Percentiles rank a stretch among this genome's conserved stretches.
Evolutionary conservation across 495 filamentous ascomycete genomes (phyloP).

Genomic region (Astrothelium subdiscretum): DNA sequence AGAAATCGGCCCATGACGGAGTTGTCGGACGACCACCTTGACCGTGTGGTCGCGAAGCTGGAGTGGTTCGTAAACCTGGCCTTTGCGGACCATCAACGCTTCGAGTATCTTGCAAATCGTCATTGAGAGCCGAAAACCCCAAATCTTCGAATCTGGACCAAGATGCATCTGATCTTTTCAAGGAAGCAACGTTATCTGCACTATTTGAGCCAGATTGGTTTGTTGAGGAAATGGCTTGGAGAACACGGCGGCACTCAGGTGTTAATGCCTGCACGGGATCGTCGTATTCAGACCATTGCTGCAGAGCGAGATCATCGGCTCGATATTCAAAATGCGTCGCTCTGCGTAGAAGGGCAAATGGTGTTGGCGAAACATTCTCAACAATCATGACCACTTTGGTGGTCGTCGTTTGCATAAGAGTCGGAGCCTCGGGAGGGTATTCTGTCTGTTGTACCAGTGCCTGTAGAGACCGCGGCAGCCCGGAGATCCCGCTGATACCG

Average conservation of each 20-base stretch:
- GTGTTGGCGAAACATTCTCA: conserved; percentile 87
- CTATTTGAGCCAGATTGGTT: conserved; percentile 58
- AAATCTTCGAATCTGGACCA: conserved; percentile 97
- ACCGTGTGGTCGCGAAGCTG: conserved; percentile 44
- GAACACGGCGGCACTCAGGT: conserved; percentile 83
- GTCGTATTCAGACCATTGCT: conserved; percentile 74
- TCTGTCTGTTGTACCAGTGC: conserved; percentile 84
- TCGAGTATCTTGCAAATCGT: conserved; percentile 6
- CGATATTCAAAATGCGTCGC: conserved; percentile 93
- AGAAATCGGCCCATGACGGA: conserved; percentile 94
- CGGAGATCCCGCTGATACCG: conserved; percentile 62
- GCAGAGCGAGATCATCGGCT: conserved; percentile 71
- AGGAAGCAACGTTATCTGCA: conserved; percentile 22
- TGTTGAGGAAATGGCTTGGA: conserved; percentile 74
- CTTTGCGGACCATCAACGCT: conserved; percentile 10
- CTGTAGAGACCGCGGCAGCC: conserved; percentile 80
- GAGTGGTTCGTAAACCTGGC: conserved; percentile 44
- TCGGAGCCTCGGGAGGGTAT: conserved; percentile 77
- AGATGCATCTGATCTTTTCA: conserved; percentile 68
- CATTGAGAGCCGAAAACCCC: conserved; percentile 60
- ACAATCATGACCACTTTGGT: conserved; percentile 95
- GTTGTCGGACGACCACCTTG: conserved; percentile 79
- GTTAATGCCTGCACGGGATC: conserved; percentile 82
- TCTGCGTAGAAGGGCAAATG: conserved; percentile 79
- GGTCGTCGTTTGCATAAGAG: conserved; percentile 65